Percentiles rank a stretch among this genome's conserved stretches.
Conservation (phyloP, 148 eudicot genomes). For the Gaultheria prostrata region DNA sequence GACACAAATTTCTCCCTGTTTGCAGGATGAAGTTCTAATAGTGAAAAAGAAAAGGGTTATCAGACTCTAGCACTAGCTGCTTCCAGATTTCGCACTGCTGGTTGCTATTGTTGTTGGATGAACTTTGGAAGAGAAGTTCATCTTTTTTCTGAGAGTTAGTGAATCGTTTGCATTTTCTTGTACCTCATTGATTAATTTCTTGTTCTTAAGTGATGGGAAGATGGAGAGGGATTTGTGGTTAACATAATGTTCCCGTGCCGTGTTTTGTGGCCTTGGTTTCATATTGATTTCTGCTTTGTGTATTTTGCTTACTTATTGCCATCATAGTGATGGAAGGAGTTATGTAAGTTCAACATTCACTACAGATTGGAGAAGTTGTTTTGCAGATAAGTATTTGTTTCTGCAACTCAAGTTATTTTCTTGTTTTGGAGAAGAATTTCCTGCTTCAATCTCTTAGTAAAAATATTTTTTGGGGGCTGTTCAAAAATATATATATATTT, state of each 20-base stretch:
- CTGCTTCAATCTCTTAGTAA: background rate
- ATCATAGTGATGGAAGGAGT: background rate
- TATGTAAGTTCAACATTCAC: background rate
- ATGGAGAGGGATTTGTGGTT: background rate
- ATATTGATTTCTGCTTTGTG: background rate
- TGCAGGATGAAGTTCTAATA: background rate
- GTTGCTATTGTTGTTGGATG: slow-evolving; percentile 15
- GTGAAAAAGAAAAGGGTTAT: background rate
- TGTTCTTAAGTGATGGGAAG: background rate
- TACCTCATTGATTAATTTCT: background rate
- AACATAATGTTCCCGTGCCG: background rate
- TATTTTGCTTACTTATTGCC: background rate
- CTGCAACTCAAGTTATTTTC: background rate
- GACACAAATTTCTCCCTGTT: too few species aligned
- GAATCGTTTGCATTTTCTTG: background rate
- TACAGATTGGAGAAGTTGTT: background rate
- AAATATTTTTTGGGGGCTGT: background rate
- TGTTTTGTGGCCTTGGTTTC: background rate
- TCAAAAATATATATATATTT: too few species aligned
- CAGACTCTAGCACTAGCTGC: background rate
- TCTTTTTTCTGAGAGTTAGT: background rate
- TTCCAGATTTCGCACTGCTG: background rate
- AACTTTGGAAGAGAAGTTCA: background rate
- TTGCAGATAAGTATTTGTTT: background rate
- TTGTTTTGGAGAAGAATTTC: background rate